phyloP scores from a whole-genome alignment of 2,329 filamentous ascomycete genomes.

The Aspergillus costaricaensis region DNA sequence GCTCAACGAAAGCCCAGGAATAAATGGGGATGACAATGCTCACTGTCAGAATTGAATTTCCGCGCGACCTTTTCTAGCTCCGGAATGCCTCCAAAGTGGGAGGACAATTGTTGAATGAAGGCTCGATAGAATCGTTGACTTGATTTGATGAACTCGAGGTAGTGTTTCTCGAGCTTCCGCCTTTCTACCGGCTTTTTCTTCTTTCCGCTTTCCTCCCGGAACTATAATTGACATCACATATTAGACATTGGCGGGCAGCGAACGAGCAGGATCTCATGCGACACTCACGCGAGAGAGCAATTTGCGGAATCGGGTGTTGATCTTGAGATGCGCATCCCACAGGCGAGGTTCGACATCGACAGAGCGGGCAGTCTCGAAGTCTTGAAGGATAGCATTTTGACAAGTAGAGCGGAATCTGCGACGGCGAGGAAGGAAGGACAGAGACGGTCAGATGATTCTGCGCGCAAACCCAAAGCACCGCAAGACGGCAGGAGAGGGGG shows the following conservation, averaged over 20 bases:
- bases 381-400: constrained; percentile 70
- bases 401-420: constrained; percentile 69
- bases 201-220: constrained; percentile 52
- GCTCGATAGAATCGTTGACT: constrained; percentile 86
- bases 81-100: constrained; percentile 57
- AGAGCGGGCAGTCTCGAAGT: constrained; percentile 54
- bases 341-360: constrained; percentile 69
- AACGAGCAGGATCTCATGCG: neutral
- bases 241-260: constrained; percentile 6
- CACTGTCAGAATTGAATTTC: constrained; percentile 53
- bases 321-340: constrained; percentile 75
- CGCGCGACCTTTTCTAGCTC: constrained; percentile 60
- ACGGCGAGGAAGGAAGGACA: constrained; percentile 1
- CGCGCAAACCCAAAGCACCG: constrained; percentile 8
- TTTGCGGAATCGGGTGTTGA: constrained; percentile 78
- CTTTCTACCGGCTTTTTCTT: constrained; percentile 62
- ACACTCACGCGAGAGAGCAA: constrained; percentile 58
- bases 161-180: constrained; percentile 79
- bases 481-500: neutral
- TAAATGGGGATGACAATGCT: constrained; percentile 23
- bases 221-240: constrained; percentile 35
- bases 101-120: constrained; percentile 76
- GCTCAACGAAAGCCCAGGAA: constrained; percentile 12
- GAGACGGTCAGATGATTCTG: constrained; percentile 9
- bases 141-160: constrained; percentile 80